A percentile compares a stretch with the other conserved stretches of the same genome.
phyloP scores from a whole-genome alignment of 1,139 yeast species.

The Zygosaccharomyces sapae region DNA sequence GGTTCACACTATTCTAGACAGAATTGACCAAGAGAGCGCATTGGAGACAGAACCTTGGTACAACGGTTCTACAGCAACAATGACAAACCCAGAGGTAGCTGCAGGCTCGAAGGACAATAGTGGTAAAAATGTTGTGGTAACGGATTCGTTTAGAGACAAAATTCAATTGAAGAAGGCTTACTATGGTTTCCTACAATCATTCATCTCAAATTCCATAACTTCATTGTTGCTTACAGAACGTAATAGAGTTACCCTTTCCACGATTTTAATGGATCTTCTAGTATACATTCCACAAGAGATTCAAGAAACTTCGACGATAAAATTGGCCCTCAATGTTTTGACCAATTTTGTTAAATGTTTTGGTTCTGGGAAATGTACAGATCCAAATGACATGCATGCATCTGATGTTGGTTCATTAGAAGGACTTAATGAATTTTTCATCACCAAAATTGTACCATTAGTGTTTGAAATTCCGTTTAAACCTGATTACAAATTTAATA shows the following conservation, averaged over 20 bases:
- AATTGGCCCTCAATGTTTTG: constrained; percentile 65
- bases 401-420: constrained; percentile 54
- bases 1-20: constrained; percentile 49
- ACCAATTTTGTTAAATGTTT: constrained; percentile 61
- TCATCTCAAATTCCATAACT: constrained; percentile 73
- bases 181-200: constrained; percentile 61
- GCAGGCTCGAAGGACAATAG: constrained; percentile 21
- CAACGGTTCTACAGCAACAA: constrained; percentile 5
- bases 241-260: constrained; percentile 60
- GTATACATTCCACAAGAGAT: constrained; percentile 61
- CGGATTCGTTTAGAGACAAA: constrained; percentile 55
- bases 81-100: constrained; percentile 5
- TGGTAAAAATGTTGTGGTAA: constrained; percentile 41
- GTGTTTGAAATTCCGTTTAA: constrained; percentile 79
- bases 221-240: constrained; percentile 68
- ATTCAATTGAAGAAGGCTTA: constrained; percentile 63
- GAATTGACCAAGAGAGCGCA: constrained; percentile 38
- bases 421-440: constrained; percentile 66
- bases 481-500: constrained; percentile 52
- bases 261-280: constrained; percentile 60
- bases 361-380: constrained; percentile 65
- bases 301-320: constrained; percentile 52
- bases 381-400: constrained; percentile 50
- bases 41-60: constrained; percentile 32
- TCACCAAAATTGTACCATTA: constrained; percentile 63